A percentile compares a stretch with the other conserved stretches of the same genome.
Conservation (phyloP, 495 filamentous ascomycete genomes). For the Thermothielavioides terrestris region DNA sequence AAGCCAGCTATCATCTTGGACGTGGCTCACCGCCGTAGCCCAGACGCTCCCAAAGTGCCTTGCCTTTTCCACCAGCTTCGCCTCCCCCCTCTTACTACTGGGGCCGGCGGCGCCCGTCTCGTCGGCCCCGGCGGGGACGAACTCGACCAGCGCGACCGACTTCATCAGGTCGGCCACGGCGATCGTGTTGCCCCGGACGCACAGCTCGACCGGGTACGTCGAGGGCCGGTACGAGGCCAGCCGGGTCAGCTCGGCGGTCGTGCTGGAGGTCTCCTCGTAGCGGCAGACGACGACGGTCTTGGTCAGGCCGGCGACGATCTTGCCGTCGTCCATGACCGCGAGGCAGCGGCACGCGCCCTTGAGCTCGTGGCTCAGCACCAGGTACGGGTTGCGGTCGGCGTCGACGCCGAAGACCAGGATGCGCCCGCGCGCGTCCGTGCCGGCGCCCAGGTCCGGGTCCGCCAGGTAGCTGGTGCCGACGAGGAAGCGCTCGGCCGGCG, state of each 20-base stretch:
- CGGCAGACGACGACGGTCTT: conserved; percentile 71
- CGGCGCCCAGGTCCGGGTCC: conserved; percentile 36
- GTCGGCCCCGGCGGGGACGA: conserved; percentile 39
- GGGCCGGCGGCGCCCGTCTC: conserved; percentile 21
- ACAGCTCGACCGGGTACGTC: conserved; percentile 79
- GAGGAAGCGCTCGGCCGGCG: conserved; percentile 69
- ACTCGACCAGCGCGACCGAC: conserved; percentile 69
- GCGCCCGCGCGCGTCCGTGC: conserved; percentile 53
- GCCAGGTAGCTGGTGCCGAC: conserved; percentile 76
- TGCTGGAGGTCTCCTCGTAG: conserved; percentile 41
- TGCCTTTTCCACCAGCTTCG: conserved; percentile 58
- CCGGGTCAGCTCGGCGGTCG: conserved; percentile 49
- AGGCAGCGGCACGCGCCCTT: conserved; percentile 73
- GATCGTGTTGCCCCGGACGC: conserved; percentile 59
- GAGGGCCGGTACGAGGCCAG: conserved; percentile 68
- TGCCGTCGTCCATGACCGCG: conserved; percentile 56
- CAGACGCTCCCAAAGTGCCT: conserved; percentile 75
- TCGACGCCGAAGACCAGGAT: conserved; percentile 81
- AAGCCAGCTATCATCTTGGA: conserved; percentile 63
- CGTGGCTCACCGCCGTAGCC: conserved; percentile 63
- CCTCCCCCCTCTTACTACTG: too few relatives aligned
- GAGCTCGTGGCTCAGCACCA: conserved; percentile 53
- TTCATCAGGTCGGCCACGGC: conserved; percentile 93
- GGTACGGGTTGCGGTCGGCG: conserved; percentile 57
- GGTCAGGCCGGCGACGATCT: conserved; percentile 73